Evolutionary conservation across 805 yeast species (phyloP).

Genomic region (Saccharomycopsis sp.): DNA sequence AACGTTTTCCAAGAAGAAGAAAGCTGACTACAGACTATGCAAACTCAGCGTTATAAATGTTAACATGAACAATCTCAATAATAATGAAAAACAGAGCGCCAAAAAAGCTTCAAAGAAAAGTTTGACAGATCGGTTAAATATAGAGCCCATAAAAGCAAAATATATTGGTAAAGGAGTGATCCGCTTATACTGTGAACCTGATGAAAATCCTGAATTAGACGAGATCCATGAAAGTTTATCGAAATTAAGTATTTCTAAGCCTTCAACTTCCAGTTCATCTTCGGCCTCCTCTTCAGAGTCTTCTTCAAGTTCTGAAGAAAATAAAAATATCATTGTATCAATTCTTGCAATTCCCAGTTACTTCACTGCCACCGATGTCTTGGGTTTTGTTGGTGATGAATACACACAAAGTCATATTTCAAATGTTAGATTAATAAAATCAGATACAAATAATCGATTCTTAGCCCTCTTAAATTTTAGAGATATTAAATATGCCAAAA

Average conservation of each 20-base stretch:
- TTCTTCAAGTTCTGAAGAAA: conserved; percentile 12
- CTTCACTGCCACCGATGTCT: conserved; percentile 71
- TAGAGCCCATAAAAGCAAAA: conserved; percentile 45
- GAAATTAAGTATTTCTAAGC: background rate
- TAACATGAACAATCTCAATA: too few species aligned
- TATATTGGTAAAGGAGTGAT: conserved; percentile 68
- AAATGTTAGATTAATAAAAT: conserved; percentile 63
- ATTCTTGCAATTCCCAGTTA: conserved; percentile 52
- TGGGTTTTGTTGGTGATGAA: conserved; percentile 69
- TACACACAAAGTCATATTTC: conserved; percentile 40
- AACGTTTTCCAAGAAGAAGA: too few species aligned
- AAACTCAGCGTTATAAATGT: too few species aligned
- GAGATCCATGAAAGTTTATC: background rate
- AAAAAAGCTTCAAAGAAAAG: too few species aligned
- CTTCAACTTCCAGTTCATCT: too few species aligned
- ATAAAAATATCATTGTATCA: conserved; percentile 11
- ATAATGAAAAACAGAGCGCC: too few species aligned
- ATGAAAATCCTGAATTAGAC: conserved; percentile 14
- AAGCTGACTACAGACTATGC: too few species aligned
- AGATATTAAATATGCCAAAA: conserved; percentile 41
- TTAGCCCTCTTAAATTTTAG: conserved; percentile 72
- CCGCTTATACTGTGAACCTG: conserved; percentile 47
- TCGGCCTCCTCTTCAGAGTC: background rate
- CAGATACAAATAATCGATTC: conserved; percentile 57
- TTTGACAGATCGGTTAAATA: too few species aligned